Conservation (phyloP, 495 filamentous ascomycete species). For the Penicillium simplicissimum region DNA sequence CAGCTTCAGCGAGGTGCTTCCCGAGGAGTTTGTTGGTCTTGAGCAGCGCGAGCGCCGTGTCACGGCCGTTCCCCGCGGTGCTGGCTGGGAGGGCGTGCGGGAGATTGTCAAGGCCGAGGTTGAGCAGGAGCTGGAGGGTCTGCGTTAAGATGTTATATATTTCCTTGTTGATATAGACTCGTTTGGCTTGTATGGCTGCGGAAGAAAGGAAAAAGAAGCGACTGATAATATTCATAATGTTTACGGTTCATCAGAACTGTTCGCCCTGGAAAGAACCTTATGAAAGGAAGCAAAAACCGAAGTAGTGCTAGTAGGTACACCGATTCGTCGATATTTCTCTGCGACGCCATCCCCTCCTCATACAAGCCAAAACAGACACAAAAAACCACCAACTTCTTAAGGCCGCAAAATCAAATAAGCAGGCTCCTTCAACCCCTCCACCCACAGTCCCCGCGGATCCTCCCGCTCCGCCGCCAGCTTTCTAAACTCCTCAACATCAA, state of each 20-base stretch:
- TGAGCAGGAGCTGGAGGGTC: constrained; percentile 38
- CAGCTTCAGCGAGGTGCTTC: constrained; percentile 72
- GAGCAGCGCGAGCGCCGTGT: constrained; percentile 55
- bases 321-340: no score
- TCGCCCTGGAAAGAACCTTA: no score
- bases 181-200: neutral
- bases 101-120: constrained; percentile 43
- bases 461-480: neutral
- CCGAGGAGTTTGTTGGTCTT: constrained; percentile 74
- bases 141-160: constrained; percentile 9
- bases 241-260: neutral
- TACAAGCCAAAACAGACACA: no score
- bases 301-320: no score
- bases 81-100: constrained; percentile 40
- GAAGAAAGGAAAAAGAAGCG: neutral
- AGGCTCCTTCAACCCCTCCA: neutral
- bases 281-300: no score
- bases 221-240: neutral
- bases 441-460: neutral
- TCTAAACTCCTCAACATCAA: neutral
- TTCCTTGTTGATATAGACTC: neutral
- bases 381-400: neutral
- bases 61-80: constrained; percentile 29
- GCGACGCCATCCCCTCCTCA: no score
- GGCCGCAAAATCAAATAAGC: neutral